A percentile compares a stretch with the other conserved stretches of the same genome.
These are phyloP conservation scores for Psidium friedrichsthalianum DNA, from an alignment of 345 rosid species.

Conservation along the genomic window DNA sequence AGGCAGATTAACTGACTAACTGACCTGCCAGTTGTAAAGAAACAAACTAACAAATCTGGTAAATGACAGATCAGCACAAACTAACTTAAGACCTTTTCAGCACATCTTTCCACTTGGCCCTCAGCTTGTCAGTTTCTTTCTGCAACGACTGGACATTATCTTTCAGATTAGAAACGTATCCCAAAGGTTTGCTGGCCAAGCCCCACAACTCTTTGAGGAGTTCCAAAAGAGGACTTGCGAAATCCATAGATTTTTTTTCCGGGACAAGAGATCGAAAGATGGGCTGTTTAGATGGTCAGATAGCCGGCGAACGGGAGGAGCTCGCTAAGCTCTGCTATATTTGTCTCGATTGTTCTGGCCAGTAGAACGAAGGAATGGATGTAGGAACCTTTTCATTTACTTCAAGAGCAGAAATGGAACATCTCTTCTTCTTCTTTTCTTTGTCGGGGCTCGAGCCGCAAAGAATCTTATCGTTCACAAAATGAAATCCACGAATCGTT, in stretches of 20 bases:
- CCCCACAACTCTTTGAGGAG: not conserved
- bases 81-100: too few species aligned
- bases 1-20: too few species aligned
- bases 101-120: not conserved
- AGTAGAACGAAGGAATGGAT: not conserved
- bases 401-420: not conserved
- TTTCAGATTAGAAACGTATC: not conserved
- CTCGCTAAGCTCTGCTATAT: not conserved
- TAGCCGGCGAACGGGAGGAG: not conserved
- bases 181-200: not conserved
- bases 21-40: too few species aligned
- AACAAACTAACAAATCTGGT: too few species aligned
- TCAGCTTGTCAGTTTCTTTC: rapidly evolving
- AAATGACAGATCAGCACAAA: too few species aligned
- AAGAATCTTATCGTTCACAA: not conserved
- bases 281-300: not conserved
- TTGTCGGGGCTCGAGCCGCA: not conserved
- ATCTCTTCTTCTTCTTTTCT: not conserved
- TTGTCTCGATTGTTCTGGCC: not conserved
- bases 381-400: not conserved
- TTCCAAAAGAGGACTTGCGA: rapidly evolving
- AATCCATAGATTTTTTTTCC: not conserved
- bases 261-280: not conserved
- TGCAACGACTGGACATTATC: not conserved
- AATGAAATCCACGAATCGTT: not conserved